Base-by-base conservation (phyloP, 768 basidiomycete species). In the Chalciporus sphaerocephalus region DNA sequence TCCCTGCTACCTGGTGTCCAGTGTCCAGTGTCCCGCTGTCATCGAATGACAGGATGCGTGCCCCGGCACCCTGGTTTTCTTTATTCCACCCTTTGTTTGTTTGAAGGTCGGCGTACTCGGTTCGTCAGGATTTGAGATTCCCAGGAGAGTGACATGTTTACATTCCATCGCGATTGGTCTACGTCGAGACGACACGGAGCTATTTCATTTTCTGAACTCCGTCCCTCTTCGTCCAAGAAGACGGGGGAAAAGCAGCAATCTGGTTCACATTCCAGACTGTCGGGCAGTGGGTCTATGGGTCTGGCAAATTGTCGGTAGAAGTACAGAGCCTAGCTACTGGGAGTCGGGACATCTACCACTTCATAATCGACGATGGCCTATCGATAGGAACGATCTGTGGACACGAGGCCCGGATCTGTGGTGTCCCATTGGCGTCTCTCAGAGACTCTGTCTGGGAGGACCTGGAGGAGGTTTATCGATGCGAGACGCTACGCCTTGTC, bases 321-420 rank as follows among this genome's bases (percentile, higher is more conserved):
- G 37, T 49, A 23, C 18, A 24, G 41, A 21, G 33, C 16, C n/a
- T n/a, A n/a, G n/a, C n/a, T n/a, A n/a, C n/a, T n/a, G n/a, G n/a
- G n/a, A n/a, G 17, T 17, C 36, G 21, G 22, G 18, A 24, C 44
- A 35, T 38, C 43, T 47, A 49, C 40, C 48, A 46, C 36, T 50
- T 50, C 40, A 47, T 42, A 39, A 47, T 48, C 39, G 46, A 50
- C 46, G 40, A n/a, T 28, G 40, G 35, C 38, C 46, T 25, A 58
- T 60, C 55, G 57, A 57, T 53, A 45, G 57, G 43, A 38, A 56
- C 50, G 40, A 46, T 40, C 34, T 48, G 34, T 30, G 40, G 10
- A 15, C 34, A 20, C 41, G 32, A 37, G 38, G 27, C 38, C 56
- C 47, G 56, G 35, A 42, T 42, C 40, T 34, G 20, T 17, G 2